phyloP scores from a whole-genome alignment of 2,329 filamentous ascomycete genomes.

The Botryosphaeria dothidea region DNA sequence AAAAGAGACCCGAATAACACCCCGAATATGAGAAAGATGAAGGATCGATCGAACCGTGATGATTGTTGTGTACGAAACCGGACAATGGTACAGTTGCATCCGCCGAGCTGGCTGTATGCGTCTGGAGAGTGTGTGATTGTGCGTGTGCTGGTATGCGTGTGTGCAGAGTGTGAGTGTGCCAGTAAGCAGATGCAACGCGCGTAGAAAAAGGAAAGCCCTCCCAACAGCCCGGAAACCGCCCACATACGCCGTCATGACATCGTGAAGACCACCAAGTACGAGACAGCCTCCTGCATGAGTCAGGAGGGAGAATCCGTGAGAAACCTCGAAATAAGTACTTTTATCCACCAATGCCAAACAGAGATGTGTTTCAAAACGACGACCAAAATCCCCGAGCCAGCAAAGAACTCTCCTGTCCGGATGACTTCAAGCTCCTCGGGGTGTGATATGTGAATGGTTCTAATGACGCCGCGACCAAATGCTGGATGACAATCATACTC shows the following conservation, averaged over 20 bases:
- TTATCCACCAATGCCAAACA: constrained; percentile 17
- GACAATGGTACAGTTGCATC: neutral
- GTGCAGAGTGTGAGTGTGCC: neutral
- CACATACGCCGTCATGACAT: constrained; percentile 17
- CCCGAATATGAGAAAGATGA: neutral
- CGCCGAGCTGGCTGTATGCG: neutral
- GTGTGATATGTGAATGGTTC: constrained; percentile 17
- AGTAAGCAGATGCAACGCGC: neutral
- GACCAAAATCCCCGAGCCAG: neutral
- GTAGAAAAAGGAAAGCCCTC: neutral
- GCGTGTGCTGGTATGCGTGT: neutral
- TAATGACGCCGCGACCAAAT: constrained; percentile 19
- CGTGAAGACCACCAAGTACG: constrained; percentile 18
- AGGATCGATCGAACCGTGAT: constrained; percentile 8
- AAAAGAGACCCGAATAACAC: neutral
- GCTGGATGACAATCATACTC: constrained; percentile 19
- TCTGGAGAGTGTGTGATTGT: neutral
- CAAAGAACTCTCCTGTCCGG: neutral
- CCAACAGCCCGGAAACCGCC: constrained; percentile 12
- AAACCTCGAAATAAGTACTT: constrained; percentile 17
- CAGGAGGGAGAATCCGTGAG: neutral
- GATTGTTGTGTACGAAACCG: neutral
- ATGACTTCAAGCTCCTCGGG: neutral
- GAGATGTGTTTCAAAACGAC: constrained; percentile 15
- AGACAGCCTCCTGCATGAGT: constrained; percentile 10